Percentiles rank a stretch among this genome's conserved stretches.
Conservation (phyloP, 768 basidiomycete genomes). For the Cystobasidium onofrii region DNA sequence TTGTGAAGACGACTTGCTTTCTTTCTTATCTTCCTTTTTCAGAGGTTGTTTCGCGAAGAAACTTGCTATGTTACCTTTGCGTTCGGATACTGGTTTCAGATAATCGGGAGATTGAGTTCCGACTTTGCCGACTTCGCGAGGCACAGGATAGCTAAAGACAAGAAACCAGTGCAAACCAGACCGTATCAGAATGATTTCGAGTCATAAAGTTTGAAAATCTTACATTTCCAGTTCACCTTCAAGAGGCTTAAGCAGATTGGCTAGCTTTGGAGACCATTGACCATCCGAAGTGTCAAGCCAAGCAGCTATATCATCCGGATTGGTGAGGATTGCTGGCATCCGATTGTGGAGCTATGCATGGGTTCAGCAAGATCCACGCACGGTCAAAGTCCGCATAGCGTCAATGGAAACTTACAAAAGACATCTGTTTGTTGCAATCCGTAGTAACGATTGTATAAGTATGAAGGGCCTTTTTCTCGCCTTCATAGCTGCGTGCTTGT, state of each 20-base stretch:
- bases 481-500: conserved; percentile 34
- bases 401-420: conserved; percentile 48
- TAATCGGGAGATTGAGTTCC: conserved; percentile 73
- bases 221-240: conserved; percentile 65
- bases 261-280: conserved; percentile 59
- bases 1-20: not conserved
- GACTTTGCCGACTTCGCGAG: conserved; percentile 82
- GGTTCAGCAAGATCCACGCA: not conserved
- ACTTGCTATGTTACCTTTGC: conserved; percentile 65
- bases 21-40: conserved; percentile 7
- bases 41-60: conserved; percentile 44
- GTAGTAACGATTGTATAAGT: conserved; percentile 90
- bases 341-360: conserved; percentile 66
- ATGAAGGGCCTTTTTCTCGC: conserved; percentile 54
- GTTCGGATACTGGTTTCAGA: conserved; percentile 61
- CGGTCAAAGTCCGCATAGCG: not conserved
- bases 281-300: conserved; percentile 79
- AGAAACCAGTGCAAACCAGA: no score
- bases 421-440: conserved; percentile 57
- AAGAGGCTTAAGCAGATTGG: conserved; percentile 58
- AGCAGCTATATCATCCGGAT: conserved; percentile 53
- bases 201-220: conserved; percentile 35
- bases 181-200: not conserved
- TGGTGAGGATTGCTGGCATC: conserved; percentile 63
- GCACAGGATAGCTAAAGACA: conserved; percentile 67